Base-by-base conservation (phyloP, 164 flowering plant species). In the Macadamia integrifolia region DNA sequence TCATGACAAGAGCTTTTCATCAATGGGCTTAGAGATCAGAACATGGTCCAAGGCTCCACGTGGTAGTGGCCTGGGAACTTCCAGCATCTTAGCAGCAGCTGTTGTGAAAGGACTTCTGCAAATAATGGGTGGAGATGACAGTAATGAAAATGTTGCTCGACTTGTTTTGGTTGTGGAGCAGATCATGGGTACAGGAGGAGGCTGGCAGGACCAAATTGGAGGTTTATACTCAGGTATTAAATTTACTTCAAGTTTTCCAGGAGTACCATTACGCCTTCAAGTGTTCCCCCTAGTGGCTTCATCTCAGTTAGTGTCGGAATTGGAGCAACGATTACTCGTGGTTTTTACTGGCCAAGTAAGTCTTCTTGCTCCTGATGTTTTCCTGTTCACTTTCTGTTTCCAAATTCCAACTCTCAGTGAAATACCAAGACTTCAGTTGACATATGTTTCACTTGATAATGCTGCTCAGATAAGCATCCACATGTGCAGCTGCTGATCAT, bases 121-220 rank as follows among this genome's bases (percentile, higher is more conserved):
- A 78, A 81, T 91, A 72, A 86, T 77, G 73, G 82, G 80, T 65
- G 93, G 88, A 66, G 93, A 92, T 80, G 88, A 73, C 30, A 82
- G 92, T 71, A 88, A 87, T 62, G 98, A 92, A 79, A 89, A 84
- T 84, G 96, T 92, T 67, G 94, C 97, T 11, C 80, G 97, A 74
- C 96, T 95, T 72, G 98, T 95, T 69, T 71, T 92, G 69, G 93
- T 95, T 18, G 64, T 91, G 61, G 98, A 92, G 78, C 99, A 92
- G 82, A 86, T 95, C 75, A 95, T 95, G 99, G 99, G 99, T 35
- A 95, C 98, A 3, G 98, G 99, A 62, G 99, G 98, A 66, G 99
- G 99, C 60, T 95, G 99, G 99, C 99, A 95, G 80, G 99, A 95
- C 79, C 99, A 95, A 75, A 87, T 95, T 72, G 99, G 99, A 57